These are phyloP conservation scores for Aegilops tauschii DNA, from an alignment of 176 grass and related monocot genomes.

Conservation along the genomic window DNA sequence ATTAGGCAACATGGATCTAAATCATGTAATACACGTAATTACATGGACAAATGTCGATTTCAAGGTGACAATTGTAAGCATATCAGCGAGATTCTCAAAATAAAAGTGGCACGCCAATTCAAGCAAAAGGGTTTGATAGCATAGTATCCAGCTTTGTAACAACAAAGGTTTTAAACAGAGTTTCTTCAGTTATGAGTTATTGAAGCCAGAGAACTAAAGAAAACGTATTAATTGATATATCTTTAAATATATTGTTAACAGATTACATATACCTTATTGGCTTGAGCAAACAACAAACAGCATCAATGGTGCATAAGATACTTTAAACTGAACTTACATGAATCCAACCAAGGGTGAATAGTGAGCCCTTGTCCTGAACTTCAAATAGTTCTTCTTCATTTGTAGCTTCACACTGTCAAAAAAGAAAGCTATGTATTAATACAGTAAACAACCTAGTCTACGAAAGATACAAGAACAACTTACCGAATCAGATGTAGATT, in stretches of 20 bases:
- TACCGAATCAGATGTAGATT: conserved; percentile 94
- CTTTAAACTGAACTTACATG: conserved; percentile 77
- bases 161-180: background rate
- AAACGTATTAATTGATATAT: background rate
- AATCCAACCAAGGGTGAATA: conserved; percentile 99
- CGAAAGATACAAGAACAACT: conserved; percentile 19
- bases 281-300: conserved; percentile 23
- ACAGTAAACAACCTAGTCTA: background rate
- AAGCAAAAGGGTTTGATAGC: conserved; percentile 18
- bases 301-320: background rate
- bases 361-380: conserved; percentile 86
- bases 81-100: background rate
- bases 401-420: conserved; percentile 89
- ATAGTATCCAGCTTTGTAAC: conserved; percentile 13
- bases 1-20: background rate
- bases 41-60: background rate
- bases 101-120: background rate
- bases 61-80: background rate
- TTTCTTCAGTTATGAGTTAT: background rate
- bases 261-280: conserved; percentile 14
- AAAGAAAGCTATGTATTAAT: conserved; percentile 15
- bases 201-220: background rate
- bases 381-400: conserved; percentile 99
- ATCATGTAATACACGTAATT: background rate
- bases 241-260: background rate